Base-by-base conservation (phyloP, 2,329 filamentous ascomycete species). In the Graphiopsis chlorocephala region DNA sequence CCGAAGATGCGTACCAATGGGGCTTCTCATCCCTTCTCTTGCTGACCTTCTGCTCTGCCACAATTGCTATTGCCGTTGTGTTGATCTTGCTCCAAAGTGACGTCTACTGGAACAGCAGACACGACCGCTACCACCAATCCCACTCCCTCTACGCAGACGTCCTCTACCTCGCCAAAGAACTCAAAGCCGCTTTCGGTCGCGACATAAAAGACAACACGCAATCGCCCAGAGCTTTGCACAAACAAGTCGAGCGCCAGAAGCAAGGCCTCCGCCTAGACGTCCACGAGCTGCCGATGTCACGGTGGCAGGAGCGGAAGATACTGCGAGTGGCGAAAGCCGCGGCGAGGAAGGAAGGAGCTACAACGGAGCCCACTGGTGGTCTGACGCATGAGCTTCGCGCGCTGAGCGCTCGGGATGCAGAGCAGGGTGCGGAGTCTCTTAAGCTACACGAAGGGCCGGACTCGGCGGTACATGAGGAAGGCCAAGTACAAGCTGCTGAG, bases 11-110 rank as follows among this genome's bases (percentile, higher is more conserved):
- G 2, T 61, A 61, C 31, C 42, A 31, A 0, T 61, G 59, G 59
- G 59, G 59, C 10, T 61, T 61, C 48, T 61, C 59, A 7, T 61
- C 59, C 14, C 23, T 61, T 8, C 45, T 61, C 3, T 25, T 53
- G 23, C 31, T 61, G 10, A 61, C 59, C 1, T 61, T 61, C 31
- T 61, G 59, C 31, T 28, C 8, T 17, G 38, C 26, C 31, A 61
- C 59, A 0, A 12, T 61, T 8, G 5, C 14, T 2, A 53, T 52
- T 5, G 59, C 59, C 23, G 1, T 42, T 2, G 7, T 25, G 6
- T 31, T 61, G 47, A 20, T 61, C 2, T 15, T 53, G 8, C 31
- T 61, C 23, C 29, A 61, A 15, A 53, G 31, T 1, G 59, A 61
- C 23, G 47, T 61, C 7, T 61, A 61, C 23, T 61, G 59, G 59